Conservation (phyloP, 176 grass and related monocot species). For the Thinopyrum elongatum region DNA sequence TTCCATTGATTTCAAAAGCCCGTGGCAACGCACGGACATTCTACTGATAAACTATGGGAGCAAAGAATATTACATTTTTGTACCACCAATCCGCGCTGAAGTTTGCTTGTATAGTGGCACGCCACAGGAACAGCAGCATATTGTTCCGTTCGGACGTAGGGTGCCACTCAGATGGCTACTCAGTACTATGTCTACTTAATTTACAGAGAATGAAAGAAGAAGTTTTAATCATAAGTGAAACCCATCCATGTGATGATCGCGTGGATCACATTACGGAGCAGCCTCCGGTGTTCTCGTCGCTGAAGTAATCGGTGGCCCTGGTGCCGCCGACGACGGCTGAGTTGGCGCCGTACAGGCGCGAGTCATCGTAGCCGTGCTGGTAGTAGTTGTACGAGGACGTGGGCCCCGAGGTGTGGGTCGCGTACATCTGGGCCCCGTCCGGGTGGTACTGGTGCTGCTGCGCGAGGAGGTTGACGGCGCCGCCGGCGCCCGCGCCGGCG, state of each 20-base stretch:
- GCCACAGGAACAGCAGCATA: neutral
- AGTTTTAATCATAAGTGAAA: neutral
- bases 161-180: neutral
- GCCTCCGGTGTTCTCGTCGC: conserved; percentile 77
- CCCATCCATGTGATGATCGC: neutral
- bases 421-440: conserved; percentile 24
- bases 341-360: conserved; percentile 48
- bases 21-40: too few relatives aligned
- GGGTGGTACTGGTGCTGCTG: conserved; percentile 43
- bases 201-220: neutral
- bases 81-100: neutral
- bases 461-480: conserved; percentile 26
- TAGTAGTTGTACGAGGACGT: conserved; percentile 87
- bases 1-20: too few relatives aligned
- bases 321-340: conserved; percentile 47
- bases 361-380: conserved; percentile 88
- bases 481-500: neutral
- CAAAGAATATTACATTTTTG: conserved; percentile 11
- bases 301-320: conserved; percentile 65
- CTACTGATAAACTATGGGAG: conserved; percentile 15
- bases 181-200: neutral
- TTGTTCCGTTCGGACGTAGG: neutral
- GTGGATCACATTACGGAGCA: conserved; percentile 69
- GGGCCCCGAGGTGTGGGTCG: conserved; percentile 7
- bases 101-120: neutral